Evolutionary conservation across 805 yeast genomes (phyloP).

Genomic region (Candida gorgasii): DNA sequence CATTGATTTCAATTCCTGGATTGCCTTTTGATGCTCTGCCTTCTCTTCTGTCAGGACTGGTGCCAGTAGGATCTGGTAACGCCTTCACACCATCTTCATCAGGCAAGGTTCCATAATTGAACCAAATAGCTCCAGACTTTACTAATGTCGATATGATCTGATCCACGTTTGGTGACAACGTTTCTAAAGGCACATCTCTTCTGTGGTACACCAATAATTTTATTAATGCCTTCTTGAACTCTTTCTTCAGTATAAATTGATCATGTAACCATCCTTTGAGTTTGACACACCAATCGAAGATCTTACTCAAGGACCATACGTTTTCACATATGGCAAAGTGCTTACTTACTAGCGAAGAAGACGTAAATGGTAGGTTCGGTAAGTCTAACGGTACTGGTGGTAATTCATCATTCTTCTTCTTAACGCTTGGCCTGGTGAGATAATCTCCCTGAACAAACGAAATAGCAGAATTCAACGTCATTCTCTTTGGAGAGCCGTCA

Average conservation of each 20-base stretch:
- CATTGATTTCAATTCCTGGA: conserved; percentile 21
- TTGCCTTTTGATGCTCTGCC: conserved; percentile 12
- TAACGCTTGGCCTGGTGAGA: conserved; percentile 10
- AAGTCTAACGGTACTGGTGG: conserved; percentile 49
- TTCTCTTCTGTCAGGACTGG: conserved; percentile 4
- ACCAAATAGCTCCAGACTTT: conserved; percentile 41
- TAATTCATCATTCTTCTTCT: conserved; percentile 25
- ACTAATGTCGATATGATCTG: conserved; percentile 46
- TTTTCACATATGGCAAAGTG: conserved; percentile 50
- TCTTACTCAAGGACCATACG: conserved; percentile 48
- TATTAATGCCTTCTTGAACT: conserved; percentile 54
- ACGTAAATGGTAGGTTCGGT: conserved; percentile 59
- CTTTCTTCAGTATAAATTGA: conserved; percentile 48
- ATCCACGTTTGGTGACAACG: conserved; percentile 52
- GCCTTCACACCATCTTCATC: conserved; percentile 14
- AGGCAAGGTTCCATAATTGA: conserved; percentile 19
- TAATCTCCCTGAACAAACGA: conserved; percentile 36
- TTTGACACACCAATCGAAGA: conserved; percentile 57
- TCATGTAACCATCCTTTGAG: conserved; percentile 56
- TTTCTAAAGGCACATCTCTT: conserved; percentile 50
- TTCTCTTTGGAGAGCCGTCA: conserved; percentile 18
- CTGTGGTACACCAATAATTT: conserved; percentile 51
- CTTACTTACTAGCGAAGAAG: conserved; percentile 47
- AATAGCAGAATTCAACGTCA: conserved; percentile 25
- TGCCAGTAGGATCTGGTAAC: conserved; percentile 12